A percentile compares a stretch with the other conserved stretches of the same genome.
These are phyloP conservation scores for Chlamydomonas sp. DNA, from an alignment of 139 green algal genomes.

Conservation along the genomic window DNA sequence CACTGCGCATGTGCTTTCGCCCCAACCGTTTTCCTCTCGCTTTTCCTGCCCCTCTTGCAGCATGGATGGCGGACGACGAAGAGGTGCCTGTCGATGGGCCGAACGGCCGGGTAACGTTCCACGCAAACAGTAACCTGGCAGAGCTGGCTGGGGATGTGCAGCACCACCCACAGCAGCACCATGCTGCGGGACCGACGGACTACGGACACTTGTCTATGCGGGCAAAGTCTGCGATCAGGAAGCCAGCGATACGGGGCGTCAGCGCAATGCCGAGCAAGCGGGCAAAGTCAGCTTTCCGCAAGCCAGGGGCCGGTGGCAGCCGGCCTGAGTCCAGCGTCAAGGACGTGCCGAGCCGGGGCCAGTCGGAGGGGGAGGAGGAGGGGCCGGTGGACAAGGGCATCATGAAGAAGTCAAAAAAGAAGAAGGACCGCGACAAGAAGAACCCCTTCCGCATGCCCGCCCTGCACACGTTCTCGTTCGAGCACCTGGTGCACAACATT, in stretches of 20 bases:
- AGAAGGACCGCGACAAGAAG: constrained; percentile 25
- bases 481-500: constrained; percentile 59
- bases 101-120: constrained; percentile 10
- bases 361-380: background rate
- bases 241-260: constrained; percentile 12
- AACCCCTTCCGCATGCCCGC: constrained; percentile 30
- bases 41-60: background rate
- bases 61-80: constrained; percentile 25
- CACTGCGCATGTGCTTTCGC: background rate
- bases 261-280: background rate
- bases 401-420: constrained; percentile 22
- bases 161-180: too few relatives aligned
- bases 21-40: too few relatives aligned
- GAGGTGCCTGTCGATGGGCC: constrained; percentile 9
- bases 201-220: too few relatives aligned
- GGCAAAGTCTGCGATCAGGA: constrained; percentile 16
- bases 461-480: constrained; percentile 42
- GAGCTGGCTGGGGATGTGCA: background rate
- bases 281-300: constrained; percentile 15
- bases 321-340: background rate
- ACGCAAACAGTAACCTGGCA: constrained; percentile 7
- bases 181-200: background rate
- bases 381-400: constrained; percentile 6
- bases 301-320: background rate
- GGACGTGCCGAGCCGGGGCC: background rate